Base-by-base conservation (phyloP, 2,329 filamentous ascomycete genomes). In the Passalora sequoiae region DNA sequence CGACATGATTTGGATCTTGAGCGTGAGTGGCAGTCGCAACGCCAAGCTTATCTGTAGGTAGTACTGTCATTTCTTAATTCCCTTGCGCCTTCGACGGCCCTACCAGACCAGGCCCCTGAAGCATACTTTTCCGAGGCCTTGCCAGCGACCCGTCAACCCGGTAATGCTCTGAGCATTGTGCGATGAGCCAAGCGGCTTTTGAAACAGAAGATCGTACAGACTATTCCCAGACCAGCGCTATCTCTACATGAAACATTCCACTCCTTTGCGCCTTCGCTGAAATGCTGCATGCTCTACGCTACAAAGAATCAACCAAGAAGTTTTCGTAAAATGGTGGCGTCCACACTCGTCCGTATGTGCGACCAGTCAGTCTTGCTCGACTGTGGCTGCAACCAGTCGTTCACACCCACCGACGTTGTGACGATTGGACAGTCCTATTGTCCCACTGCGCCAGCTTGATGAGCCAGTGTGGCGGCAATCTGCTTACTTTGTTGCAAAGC, bases 401-500 rank as follows among this genome's bases (percentile, higher is more conserved):
- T 38, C 19, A 24, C 38, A 25, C 28, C 7, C 19, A 36, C 5
- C 15, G 17, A 36, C 8, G n/a, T 24, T 5, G 10, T 2, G n/a
- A n/a, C n/a, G n/a, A n/a, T n/a, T n/a, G n/a, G n/a, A n/a, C n/a
- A n/a, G n/a, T 4, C 25, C 47, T 55, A 65, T 48, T 65, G 62
- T 27, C 60, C 60, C n/a, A 44, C 13, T 3, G 42, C 42, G 17
- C 42, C 42, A 16, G 42, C 42, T 29, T 44, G 42, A 27, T 44
- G 42, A 19, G 42, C 35, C n/a, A 44, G 6, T 5, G 36, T 36
- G 8, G 19, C 33, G 10, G 33, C 33, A n/a, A 36, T 36, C 61
- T 28, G 61, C 61, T 46, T 64, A 60, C 40, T 61, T 54, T 36
- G 61, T 58, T 3, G 61, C 40, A 7, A 38, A 4, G 33, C 33